phyloP scores from a whole-genome alignment of 495 filamentous ascomycete genomes.

The Tricharina praecox region DNA sequence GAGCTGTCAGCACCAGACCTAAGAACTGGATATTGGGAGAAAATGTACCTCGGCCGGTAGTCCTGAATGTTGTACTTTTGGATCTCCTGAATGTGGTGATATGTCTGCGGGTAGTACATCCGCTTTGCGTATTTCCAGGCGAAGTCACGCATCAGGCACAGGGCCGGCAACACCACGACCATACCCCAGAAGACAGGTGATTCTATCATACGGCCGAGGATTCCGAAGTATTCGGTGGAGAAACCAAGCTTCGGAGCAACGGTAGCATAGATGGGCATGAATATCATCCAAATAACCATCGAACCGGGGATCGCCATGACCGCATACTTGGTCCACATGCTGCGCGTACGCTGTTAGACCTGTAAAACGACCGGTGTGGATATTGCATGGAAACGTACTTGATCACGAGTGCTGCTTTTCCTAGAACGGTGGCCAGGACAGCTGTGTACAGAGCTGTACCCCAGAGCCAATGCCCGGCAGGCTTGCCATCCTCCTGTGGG shows the following conservation, averaged over 20 bases:
- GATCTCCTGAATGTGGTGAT: conserved; percentile 98
- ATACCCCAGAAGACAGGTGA: conserved; percentile 83
- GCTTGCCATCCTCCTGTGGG: conserved; percentile 52
- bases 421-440: conserved; percentile 76
- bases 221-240: conserved; percentile 69
- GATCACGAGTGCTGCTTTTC: conserved; percentile 85
- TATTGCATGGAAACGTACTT: conserved; percentile 32
- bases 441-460: conserved; percentile 81
- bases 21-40: too few relatives aligned
- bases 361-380: not conserved
- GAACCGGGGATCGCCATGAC: conserved; percentile 90
- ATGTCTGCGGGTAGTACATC: conserved; percentile 89
- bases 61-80: conserved; percentile 99
- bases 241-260: conserved; percentile 74
- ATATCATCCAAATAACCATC: conserved; percentile 77
- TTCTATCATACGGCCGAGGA: conserved; percentile 62
- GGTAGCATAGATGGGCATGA: conserved; percentile 77
- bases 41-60: conserved; percentile 64
- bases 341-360: not conserved
- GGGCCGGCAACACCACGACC: conserved; percentile 55
- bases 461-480: conserved; percentile 95
- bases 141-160: conserved; percentile 83
- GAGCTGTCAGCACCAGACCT: not conserved
- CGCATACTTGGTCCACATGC: conserved; percentile 95
- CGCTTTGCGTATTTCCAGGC: conserved; percentile 67